Conservation (phyloP, 2,329 filamentous ascomycete genomes). For the Claviceps sp. region DNA sequence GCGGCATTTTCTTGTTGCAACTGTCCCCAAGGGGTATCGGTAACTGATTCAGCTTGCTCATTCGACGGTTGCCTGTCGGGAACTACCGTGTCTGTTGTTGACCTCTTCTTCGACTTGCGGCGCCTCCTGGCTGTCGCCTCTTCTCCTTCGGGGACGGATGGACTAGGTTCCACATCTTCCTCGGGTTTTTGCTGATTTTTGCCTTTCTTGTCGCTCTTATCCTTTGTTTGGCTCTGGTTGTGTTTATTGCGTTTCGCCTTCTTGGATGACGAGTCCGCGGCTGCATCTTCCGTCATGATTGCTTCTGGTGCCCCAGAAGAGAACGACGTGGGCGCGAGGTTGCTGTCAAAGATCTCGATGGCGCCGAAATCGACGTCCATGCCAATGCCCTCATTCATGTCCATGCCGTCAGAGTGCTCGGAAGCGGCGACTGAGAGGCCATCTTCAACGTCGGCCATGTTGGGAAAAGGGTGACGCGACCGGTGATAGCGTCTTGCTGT, state of each 20-base stretch:
- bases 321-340: constrained; percentile 17
- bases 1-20: constrained; percentile 7
- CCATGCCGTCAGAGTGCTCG: constrained; percentile 12
- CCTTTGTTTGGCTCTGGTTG: not conserved
- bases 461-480: constrained; percentile 3
- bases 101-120: constrained; percentile 15
- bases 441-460: constrained; percentile 14
- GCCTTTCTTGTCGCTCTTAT: constrained; percentile 19
- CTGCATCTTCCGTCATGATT: constrained; percentile 15
- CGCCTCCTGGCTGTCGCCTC: constrained; percentile 10
- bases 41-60: not conserved
- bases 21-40: constrained; percentile 4
- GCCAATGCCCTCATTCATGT: constrained; percentile 10
- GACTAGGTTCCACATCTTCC: constrained; percentile 5
- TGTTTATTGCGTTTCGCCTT: constrained; percentile 21
- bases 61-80: constrained; percentile 3
- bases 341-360: constrained; percentile 26
- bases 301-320: constrained; percentile 20
- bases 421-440: constrained; percentile 12
- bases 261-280: constrained; percentile 9
- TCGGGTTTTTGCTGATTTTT: constrained; percentile 7
- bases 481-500: constrained; percentile 1
- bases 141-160: constrained; percentile 7
- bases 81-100: constrained; percentile 2
- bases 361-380: constrained; percentile 21